A percentile compares a stretch with the other conserved stretches of the same genome.
phyloP scores from a whole-genome alignment of 306 rosid species.

The Citrullus amarus region DNA sequence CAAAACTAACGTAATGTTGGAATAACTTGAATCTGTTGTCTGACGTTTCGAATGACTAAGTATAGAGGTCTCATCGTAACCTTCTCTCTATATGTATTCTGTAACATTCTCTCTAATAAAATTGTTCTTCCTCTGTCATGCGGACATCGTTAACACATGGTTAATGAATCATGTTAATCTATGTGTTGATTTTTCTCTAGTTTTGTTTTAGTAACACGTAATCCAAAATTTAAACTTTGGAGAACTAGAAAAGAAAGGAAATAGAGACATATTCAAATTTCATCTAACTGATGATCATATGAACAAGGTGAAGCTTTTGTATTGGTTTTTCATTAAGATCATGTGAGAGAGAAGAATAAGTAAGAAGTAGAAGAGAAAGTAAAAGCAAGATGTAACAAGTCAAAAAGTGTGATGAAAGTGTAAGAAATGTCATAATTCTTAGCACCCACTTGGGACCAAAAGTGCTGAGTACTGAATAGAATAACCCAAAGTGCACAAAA shows the following conservation, averaged over 20 bases:
- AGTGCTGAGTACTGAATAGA: background rate
- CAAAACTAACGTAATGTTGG: too few species aligned
- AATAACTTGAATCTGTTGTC: too few species aligned
- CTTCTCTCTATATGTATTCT: too few species aligned
- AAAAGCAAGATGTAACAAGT: background rate
- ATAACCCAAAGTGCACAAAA: background rate
- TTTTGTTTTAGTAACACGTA: too few species aligned
- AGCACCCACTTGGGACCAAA: constrained; percentile 7
- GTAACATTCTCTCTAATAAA: too few species aligned
- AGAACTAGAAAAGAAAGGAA: too few species aligned
- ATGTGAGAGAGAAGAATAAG: constrained; percentile 6
- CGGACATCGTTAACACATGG: too few species aligned
- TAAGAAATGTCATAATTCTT: constrained; percentile 1
- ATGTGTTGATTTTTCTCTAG: too few species aligned
- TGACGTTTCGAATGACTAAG: too few species aligned
- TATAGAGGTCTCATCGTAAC: too few species aligned
- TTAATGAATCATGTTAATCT: too few species aligned
- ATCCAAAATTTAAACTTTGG: background rate
- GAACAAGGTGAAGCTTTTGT: background rate
- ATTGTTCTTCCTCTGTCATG: too few species aligned
- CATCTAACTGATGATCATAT: background rate
- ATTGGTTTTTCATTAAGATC: background rate
- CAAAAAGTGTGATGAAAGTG: constrained; percentile 6
- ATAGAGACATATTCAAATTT: background rate
- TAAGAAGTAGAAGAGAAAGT: background rate